Evolutionary conservation across 176 grass and related monocot species (phyloP), one percentile per base, ranked within the genome.

Genomic region (Juncus inflexus): DNA sequence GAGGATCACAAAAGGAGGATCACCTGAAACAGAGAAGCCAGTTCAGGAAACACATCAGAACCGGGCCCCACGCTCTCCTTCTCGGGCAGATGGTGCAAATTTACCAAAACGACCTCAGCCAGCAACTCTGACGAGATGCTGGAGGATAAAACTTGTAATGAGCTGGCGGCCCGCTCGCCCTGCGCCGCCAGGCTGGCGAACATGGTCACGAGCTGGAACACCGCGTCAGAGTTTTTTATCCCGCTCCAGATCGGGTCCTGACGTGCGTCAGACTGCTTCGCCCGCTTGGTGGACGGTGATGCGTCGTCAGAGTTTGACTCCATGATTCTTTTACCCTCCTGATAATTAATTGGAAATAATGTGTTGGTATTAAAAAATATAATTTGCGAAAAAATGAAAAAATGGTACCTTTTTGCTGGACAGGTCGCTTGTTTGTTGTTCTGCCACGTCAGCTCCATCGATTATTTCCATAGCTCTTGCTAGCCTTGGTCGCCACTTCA

Each of bases 61-160:
- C 74, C 14, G 49, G 39, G 47, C 42, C 58, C 55, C 73, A 73
- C 56, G 40, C 35, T 41, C 66, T 76, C 69, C 75, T 83, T 61
- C 39, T 86, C 67, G 77, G 87, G 91, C 54, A 96, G 67, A 72
- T 96, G 81, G 47, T 88, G 82, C 84, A 91, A 87, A 64, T 91
- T 96, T 75, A 86, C 87, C 73, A 96, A 81, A 58, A 96, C 91
- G 14, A 96, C 91, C 80, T 96, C 91, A 3, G 87, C 91, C 60
- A 96, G 66, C 52, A 96, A 80, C 79, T 96, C 91, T 62, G 82
- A 78, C 52, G 91, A 86, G 9, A 96, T 96, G 78, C 84, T 96
- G 36, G 84, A 80, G 9, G 82, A 83, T 53, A 96, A 81, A 61
- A 96, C 87, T 62, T 91, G 84, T 38, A 96, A 65, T 40, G 91